These are phyloP conservation scores for Phaeosphaeriaceae sp. DNA, from an alignment of 2,329 filamentous ascomycete species.

Conservation along the genomic window DNA sequence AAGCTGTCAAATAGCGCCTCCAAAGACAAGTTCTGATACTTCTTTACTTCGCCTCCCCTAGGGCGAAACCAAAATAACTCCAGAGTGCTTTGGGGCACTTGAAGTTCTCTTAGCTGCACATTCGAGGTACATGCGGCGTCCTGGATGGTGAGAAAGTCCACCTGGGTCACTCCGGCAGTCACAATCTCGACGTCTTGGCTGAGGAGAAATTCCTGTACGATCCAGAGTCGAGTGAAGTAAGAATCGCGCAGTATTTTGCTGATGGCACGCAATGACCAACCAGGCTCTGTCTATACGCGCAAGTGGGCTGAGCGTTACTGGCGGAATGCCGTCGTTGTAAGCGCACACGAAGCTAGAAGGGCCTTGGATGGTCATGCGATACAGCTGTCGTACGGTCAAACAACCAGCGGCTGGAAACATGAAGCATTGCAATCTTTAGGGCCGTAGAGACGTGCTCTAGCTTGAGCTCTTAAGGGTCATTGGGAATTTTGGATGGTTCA, in stretches of 20 bases:
- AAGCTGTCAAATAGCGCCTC: background rate
- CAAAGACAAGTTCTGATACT: background rate
- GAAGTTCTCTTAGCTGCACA: background rate
- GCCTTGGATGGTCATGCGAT: too few species aligned
- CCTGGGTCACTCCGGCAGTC: background rate
- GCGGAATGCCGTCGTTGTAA: too few species aligned
- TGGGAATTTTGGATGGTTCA: too few species aligned
- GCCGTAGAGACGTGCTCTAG: too few species aligned
- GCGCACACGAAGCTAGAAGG: too few species aligned
- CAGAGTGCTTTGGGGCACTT: background rate
- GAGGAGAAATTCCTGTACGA: background rate
- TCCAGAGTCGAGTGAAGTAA: background rate
- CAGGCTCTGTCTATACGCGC: background rate
- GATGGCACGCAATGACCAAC: background rate
- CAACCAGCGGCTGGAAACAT: too few species aligned
- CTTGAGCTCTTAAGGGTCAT: too few species aligned
- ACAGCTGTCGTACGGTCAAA: too few species aligned
- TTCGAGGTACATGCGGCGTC: background rate
- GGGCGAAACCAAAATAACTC: background rate
- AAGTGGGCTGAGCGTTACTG: too few species aligned
- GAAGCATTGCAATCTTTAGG: too few species aligned
- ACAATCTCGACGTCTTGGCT: background rate
- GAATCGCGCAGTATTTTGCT: background rate
- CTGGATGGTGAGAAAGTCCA: background rate
- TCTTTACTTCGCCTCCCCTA: background rate